Evolutionary conservation across 768 basidiomycete genomes (phyloP).

Genomic region (Leucocoprinus leucothites): DNA sequence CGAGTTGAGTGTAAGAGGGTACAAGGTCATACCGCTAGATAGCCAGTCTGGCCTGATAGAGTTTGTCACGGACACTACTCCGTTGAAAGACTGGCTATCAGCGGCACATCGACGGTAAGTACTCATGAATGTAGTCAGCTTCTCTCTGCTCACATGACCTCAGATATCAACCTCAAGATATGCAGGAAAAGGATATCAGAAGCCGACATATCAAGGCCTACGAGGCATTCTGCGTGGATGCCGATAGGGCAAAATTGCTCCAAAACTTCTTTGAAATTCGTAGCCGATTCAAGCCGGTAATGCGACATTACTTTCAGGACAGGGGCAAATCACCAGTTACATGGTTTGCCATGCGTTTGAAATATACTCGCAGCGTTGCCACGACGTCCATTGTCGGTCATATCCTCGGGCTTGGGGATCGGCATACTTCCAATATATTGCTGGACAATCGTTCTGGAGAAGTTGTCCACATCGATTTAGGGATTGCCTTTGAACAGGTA

Average conservation of each 20-base stretch:
- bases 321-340: conserved; percentile 81
- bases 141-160: not conserved
- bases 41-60: conserved; percentile 82
- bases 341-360: conserved; percentile 90
- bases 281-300: conserved; percentile 69
- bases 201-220: conserved; percentile 25
- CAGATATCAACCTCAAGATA: conserved; percentile 70
- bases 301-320: conserved; percentile 94
- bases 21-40: conserved; percentile 86
- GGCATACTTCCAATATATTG: conserved; percentile 90
- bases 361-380: conserved; percentile 90
- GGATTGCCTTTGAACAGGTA: conserved; percentile 95
- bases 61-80: conserved; percentile 78
- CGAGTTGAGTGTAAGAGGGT: conserved; percentile 71
- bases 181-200: conserved; percentile 28
- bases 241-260: conserved; percentile 22
- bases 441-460: conserved; percentile 82
- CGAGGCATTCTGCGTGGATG: conserved; percentile 23
- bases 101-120: conserved; percentile 61
- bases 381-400: conserved; percentile 94
- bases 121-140: not conserved
- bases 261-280: conserved; percentile 33
- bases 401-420: conserved; percentile 87
- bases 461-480: conserved; percentile 93
- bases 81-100: conserved; percentile 60